Evolutionary conservation across 75 land plant species (phyloP).

Genomic region (Chamaecyparis obtusa): DNA sequence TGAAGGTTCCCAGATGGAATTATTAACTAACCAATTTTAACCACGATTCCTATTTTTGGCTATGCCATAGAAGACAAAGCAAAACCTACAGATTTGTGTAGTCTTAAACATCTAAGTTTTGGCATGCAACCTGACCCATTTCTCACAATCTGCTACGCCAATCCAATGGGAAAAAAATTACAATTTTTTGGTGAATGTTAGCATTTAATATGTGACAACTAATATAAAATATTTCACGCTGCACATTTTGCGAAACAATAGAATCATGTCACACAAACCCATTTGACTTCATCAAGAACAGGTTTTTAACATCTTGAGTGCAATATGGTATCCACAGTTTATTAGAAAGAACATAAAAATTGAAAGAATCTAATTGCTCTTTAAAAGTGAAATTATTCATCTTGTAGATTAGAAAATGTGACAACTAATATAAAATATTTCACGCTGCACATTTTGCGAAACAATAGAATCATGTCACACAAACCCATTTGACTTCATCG

Average conservation of each 20-base stretch:
- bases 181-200: neutral
- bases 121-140: neutral
- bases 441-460: neutral
- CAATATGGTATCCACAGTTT: neutral
- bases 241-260: neutral
- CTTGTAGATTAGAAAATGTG: no score
- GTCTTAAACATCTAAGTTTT: neutral
- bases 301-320: neutral
- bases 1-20: neutral
- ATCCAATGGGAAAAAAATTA: neutral
- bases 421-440: neutral
- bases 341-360: neutral
- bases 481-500: neutral
- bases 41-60: neutral
- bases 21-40: neutral
- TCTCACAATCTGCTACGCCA: neutral
- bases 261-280: neutral
- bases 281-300: neutral
- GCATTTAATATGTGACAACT: neutral
- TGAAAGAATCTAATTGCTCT: neutral
- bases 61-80: neutral
- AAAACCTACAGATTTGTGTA: neutral
- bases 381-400: neutral
- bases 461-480: neutral
- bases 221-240: neutral